Conservation (phyloP, 1,284 basidiomycete genomes). For the Rhodotorula sp. region DNA sequence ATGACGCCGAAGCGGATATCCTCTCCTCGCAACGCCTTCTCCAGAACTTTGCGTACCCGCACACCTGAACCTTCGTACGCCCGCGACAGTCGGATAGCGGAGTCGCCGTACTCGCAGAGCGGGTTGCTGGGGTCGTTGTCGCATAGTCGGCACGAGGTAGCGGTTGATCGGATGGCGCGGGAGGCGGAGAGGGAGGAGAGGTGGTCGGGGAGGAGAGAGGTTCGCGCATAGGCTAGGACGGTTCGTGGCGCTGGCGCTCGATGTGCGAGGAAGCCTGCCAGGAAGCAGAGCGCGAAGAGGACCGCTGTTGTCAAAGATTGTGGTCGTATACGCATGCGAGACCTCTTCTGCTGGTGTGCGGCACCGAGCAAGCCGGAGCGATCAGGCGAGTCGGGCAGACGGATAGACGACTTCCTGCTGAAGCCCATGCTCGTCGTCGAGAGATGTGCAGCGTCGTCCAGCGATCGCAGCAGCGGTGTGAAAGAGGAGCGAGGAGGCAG, state of each 20-base stretch:
- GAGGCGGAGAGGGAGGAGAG: too few relatives aligned
- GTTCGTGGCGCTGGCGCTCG: neutral
- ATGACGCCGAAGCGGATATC: slow-evolving; percentile 29
- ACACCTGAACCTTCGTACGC: slow-evolving; percentile 34
- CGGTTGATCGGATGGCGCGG: neutral
- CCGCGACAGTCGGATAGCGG: slow-evolving; percentile 27
- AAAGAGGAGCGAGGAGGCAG: neutral
- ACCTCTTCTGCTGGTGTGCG: neutral
- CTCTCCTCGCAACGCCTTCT: slow-evolving; percentile 34
- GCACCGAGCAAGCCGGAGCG: neutral
- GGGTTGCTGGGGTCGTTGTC: slow-evolving; percentile 12
- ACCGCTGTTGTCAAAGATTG: neutral
- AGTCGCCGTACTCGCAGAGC: slow-evolving; percentile 36
- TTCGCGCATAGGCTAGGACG: neutral
- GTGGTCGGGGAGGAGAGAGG: neutral
- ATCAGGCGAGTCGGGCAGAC: neutral
- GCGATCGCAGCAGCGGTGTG: neutral
- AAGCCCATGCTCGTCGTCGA: neutral
- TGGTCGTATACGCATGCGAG: neutral
- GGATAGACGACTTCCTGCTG: neutral
- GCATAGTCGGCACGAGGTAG: slow-evolving; percentile 13
- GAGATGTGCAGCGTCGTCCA: neutral
- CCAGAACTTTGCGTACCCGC: slow-evolving; percentile 26
- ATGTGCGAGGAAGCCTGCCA: neutral
- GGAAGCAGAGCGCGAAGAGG: neutral